phyloP scores from a whole-genome alignment of 305 asterid genomes.

The Rubia tinctorum region DNA sequence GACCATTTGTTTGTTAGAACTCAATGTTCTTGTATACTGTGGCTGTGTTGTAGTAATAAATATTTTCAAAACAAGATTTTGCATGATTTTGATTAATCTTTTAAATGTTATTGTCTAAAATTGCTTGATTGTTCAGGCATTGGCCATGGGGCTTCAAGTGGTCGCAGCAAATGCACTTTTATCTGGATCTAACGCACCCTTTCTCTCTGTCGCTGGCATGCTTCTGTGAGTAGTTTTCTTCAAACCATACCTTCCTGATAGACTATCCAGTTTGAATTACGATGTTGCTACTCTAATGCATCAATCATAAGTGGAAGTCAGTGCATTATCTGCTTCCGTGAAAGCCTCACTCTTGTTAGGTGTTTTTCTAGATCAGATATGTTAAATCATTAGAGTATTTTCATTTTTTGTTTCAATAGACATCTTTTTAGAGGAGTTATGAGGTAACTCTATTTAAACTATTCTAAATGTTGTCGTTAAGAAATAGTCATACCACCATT shows the following conservation, averaged over 20 bases:
- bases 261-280: neutral
- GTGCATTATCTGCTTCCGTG: neutral
- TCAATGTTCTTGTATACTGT: neutral
- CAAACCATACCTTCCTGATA: neutral
- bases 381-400: neutral
- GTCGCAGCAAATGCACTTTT: conserved; percentile 49
- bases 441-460: neutral
- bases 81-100: neutral
- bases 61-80: neutral
- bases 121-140: conserved; percentile 53
- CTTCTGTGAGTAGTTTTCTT: conserved; percentile 64
- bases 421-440: neutral
- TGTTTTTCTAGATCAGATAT: neutral
- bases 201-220: conserved; percentile 81
- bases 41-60: neutral
- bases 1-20: conserved; percentile 13
- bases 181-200: conserved; percentile 40
- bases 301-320: neutral
- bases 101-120: conserved; percentile 16
- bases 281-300: neutral
- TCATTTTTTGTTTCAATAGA: neutral
- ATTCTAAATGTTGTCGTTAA: neutral
- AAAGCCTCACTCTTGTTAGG: neutral
- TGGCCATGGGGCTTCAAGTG: conserved; percentile 71
- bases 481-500: neutral